These are phyloP conservation scores for Coriolopsis trogii DNA, from an alignment of 1,284 basidiomycete species.

Conservation along the genomic window DNA sequence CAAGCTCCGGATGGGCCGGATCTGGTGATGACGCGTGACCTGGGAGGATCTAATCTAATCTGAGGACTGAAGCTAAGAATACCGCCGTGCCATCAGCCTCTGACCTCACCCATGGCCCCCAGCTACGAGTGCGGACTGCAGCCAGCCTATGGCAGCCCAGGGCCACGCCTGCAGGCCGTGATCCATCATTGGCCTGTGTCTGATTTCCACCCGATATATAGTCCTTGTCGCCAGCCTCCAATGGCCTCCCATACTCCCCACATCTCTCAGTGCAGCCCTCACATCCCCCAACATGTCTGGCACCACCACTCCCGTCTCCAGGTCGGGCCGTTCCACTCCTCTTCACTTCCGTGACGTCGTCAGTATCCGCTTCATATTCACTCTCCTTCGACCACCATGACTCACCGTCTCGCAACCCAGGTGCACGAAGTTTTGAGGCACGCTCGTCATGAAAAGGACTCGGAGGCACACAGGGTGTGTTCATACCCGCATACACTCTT, in stretches of 20 bases:
- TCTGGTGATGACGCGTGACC: neutral
- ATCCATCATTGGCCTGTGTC: neutral
- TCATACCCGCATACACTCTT: neutral
- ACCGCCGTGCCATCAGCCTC: neutral
- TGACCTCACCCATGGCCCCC: slow-evolving; percentile 4
- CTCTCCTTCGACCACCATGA: neutral
- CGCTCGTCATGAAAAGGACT: slow-evolving; percentile 73
- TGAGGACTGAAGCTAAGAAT: slow-evolving; percentile 14
- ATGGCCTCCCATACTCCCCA: neutral
- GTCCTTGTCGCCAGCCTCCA: neutral
- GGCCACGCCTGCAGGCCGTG: slow-evolving; percentile 13
- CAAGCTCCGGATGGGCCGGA: slow-evolving; percentile 18
- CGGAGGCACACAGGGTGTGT: slow-evolving; percentile 80
- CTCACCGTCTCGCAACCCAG: slow-evolving; percentile 37
- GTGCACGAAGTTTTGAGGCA: slow-evolving; percentile 40
- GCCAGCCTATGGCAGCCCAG: slow-evolving; percentile 1
- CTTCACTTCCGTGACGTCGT: slow-evolving; percentile 28
- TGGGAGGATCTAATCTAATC: slow-evolving; percentile 24
- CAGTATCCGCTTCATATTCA: slow-evolving; percentile 3
- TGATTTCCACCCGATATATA: slow-evolving; percentile 12
- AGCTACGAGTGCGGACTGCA: too few relatives aligned
- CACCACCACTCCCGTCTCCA: slow-evolving; percentile 19
- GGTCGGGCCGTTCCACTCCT: slow-evolving; percentile 32
- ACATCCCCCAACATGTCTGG: slow-evolving; percentile 15
- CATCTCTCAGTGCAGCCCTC: too few relatives aligned